These are phyloP conservation scores for Paecilomyces variotii DNA, from an alignment of 2,329 filamentous ascomycete genomes.

Conservation along the genomic window DNA sequence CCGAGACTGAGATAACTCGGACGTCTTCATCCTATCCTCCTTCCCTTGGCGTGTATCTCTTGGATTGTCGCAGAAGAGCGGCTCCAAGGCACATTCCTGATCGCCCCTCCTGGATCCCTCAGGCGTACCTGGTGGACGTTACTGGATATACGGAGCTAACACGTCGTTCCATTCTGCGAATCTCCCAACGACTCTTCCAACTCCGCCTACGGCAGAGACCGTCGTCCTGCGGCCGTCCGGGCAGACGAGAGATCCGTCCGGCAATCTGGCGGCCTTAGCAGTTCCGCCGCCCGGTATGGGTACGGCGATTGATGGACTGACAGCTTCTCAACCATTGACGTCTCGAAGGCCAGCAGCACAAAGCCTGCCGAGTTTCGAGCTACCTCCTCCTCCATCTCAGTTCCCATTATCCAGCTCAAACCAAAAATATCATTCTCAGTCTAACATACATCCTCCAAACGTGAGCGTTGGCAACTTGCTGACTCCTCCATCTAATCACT, in stretches of 20 bases:
- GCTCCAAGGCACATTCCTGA: slow-evolving; percentile 1
- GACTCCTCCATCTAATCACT: slow-evolving; percentile 54
- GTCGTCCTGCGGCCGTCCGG: slow-evolving; percentile 33
- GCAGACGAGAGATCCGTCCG: slow-evolving; percentile 37
- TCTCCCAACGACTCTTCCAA: slow-evolving; percentile 32
- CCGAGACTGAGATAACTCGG: neutral
- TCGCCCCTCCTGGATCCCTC: slow-evolving; percentile 45
- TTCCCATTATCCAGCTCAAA: slow-evolving; percentile 37
- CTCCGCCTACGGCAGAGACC: slow-evolving; percentile 30
- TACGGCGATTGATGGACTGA: slow-evolving; percentile 53
- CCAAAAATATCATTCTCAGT: slow-evolving; percentile 43
- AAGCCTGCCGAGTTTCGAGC: slow-evolving; percentile 60
- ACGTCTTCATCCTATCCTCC: neutral
- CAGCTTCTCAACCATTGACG: slow-evolving; percentile 58
- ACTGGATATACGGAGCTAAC: slow-evolving; percentile 37
- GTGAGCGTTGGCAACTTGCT: slow-evolving; percentile 54
- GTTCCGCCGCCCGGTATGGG: slow-evolving; percentile 55
- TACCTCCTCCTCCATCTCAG: slow-evolving; percentile 53
- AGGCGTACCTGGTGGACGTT: slow-evolving; percentile 40
- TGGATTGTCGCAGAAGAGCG: slow-evolving; percentile 3
- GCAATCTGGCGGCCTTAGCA: slow-evolving; percentile 56
- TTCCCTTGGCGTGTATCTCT: neutral
- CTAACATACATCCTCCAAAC: slow-evolving; percentile 35
- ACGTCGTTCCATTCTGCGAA: slow-evolving; percentile 19
- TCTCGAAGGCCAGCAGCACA: slow-evolving; percentile 62